Base-by-base conservation (phyloP, 352 stramenopile species). In the Phytopythium montanum region DNA sequence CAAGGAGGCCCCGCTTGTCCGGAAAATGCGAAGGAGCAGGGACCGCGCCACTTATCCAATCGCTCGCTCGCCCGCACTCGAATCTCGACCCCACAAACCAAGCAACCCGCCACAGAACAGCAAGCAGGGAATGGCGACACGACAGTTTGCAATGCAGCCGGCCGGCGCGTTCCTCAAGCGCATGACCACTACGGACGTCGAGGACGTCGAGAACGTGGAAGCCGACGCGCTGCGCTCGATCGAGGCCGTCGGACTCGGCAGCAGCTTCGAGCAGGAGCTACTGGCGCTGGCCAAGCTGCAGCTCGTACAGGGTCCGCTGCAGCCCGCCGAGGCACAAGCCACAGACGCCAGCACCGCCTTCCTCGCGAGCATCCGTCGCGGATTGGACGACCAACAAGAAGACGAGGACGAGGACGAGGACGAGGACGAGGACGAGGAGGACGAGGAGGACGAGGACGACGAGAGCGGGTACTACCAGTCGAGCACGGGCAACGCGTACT, bases 401-500 rank as follows among this genome's bases (percentile, higher is more conserved):
- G 48, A 59, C 9, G 49, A 57, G 5, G 28, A 54, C n/a, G 49
- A 59, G 14, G 39, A 41, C 6, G 69, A 73, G 9, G 39, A 33
- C 3, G 55, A 50, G 19, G 60, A n/a, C n/a, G n/a, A 68, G 6
- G 66, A 69, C 4, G 54, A 64, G 1, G 62, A 72, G 16, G 54
- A 48, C 5, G 61, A 70, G 9, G 64, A 72, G 2, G 52, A 61
- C 5, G 66, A 72, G 28, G 66, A 73, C 33, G 66, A 68, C 19
- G 69, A 72, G 23, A 51, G 51, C 14, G 39, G 45, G 38, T 77
- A 77, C 48, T 77, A 77, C 58, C 63, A 77, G 49, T 46, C 63
- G 33, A 72, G 48, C 36, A 68, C 57, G 28, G 66, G 64, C 34
- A 72, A 75, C 61, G 68, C 58, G n/a, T 78, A 75, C 51, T 78